Conservation (phyloP, 2,329 filamentous ascomycete species). For the Paraphaeosphaeria sporulosa region DNA sequence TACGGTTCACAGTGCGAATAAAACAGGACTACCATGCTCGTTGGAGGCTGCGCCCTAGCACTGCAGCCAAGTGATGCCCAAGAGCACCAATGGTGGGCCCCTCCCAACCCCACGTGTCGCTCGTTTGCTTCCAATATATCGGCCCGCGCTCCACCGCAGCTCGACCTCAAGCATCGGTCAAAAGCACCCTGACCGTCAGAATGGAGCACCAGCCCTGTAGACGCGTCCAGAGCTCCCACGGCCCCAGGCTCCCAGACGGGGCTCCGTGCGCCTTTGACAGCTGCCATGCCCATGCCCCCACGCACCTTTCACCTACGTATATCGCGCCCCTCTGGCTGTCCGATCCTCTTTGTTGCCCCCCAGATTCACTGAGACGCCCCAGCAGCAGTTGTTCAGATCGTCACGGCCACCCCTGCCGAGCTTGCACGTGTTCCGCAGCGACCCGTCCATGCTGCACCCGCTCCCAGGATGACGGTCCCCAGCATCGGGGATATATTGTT, state of each 20-base stretch:
- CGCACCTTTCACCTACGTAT: conserved; percentile 21
- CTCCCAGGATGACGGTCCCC: conserved; percentile 40
- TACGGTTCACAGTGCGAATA: conserved; percentile 7
- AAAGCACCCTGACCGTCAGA: conserved; percentile 16
- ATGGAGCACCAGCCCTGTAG: conserved; percentile 17
- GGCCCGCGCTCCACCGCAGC: conserved; percentile 20
- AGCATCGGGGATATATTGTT: conserved; percentile 55
- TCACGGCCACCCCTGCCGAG: conserved; percentile 4
- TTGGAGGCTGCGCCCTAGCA: conserved; percentile 9
- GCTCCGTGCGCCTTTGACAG: conserved; percentile 29
- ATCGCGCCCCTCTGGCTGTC: conserved; percentile 17
- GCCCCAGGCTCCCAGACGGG: conserved; percentile 18
- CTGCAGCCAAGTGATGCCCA: conserved; percentile 10
- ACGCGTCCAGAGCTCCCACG: not conserved
- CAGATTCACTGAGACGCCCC: conserved; percentile 4
- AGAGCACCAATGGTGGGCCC: conserved; percentile 32
- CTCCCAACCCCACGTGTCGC: conserved; percentile 33
- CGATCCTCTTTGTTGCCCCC: conserved; percentile 6
- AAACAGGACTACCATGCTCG: conserved; percentile 4
- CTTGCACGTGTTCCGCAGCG: conserved; percentile 3
- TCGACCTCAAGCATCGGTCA: conserved; percentile 23
- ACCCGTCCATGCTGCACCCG: conserved; percentile 19
- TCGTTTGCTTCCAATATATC: conserved; percentile 7
- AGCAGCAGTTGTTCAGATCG: not conserved
- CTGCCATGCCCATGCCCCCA: conserved; percentile 30